phyloP scores from a whole-genome alignment of 176 grass and related monocot genomes.

The Aegilops sharonensis region DNA sequence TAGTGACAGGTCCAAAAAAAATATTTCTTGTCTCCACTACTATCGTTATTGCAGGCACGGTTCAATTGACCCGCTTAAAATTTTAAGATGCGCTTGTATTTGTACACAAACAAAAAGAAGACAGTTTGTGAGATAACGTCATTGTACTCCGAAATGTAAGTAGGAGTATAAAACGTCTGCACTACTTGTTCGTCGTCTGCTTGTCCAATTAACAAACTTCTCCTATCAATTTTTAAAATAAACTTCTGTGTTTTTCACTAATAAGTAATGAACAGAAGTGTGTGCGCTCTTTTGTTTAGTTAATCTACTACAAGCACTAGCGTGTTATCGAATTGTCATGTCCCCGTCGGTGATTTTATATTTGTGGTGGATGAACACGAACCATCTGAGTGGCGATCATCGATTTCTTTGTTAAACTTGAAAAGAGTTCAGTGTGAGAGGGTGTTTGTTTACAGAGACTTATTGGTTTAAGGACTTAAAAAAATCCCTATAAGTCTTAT shows the following conservation, averaged over 20 bases:
- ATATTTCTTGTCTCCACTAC: background rate
- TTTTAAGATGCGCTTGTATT: background rate
- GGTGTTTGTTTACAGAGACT: too few species aligned
- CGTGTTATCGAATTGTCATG: background rate
- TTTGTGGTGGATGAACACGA: background rate
- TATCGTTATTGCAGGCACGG: background rate
- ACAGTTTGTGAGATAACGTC: too few species aligned
- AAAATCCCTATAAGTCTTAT: too few species aligned
- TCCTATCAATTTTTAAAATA: too few species aligned
- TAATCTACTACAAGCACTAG: background rate
- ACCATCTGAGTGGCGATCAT: background rate
- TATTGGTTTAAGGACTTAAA: too few species aligned
- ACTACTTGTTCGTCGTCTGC: background rate
- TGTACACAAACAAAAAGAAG: background rate
- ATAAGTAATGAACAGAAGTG: background rate
- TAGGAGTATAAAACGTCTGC: background rate
- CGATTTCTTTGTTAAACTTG: background rate
- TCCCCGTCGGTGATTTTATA: background rate
- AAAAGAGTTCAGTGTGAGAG: background rate
- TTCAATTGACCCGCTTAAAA: background rate
- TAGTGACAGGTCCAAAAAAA: background rate
- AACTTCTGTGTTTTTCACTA: background rate
- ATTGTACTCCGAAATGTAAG: background rate
- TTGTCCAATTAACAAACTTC: conserved; percentile 7
- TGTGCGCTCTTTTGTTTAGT: background rate